Percentiles rank a stretch among this genome's conserved stretches.
Conservation (phyloP, 2,329 filamentous ascomycete species). For the Penicillium vulpinum region DNA sequence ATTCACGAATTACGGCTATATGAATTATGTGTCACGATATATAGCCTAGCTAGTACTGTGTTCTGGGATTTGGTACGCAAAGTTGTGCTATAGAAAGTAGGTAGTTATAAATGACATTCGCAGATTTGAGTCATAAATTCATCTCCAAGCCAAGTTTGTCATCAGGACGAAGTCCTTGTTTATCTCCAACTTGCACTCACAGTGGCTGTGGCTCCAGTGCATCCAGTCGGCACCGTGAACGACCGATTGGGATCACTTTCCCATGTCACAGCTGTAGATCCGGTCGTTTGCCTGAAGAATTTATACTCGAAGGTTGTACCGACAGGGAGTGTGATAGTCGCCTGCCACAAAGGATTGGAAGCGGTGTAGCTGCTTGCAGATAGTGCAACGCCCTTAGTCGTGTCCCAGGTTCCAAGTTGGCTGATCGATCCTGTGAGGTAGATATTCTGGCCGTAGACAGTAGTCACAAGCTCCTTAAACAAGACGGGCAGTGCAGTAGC, state of each 20-base stretch:
- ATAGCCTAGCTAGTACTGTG: background rate
- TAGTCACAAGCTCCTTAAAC: conserved; percentile 61
- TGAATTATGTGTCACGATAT: background rate
- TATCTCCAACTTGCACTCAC: conserved; percentile 44
- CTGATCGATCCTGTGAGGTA: conserved; percentile 63
- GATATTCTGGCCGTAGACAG: conserved; percentile 62
- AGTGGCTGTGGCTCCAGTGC: conserved; percentile 34
- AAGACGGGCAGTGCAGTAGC: conserved; percentile 57
- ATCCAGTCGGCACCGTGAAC: conserved; percentile 44
- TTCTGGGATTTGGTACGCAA: background rate
- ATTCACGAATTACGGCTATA: background rate
- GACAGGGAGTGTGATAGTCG: conserved; percentile 55
- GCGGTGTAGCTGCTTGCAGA: conserved; percentile 60
- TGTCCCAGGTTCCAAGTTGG: conserved; percentile 64
- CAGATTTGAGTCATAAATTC: no score
- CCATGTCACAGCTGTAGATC: conserved; percentile 56
- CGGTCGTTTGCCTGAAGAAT: conserved; percentile 61
- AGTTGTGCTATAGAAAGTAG: background rate
- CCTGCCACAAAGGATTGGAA: conserved; percentile 62
- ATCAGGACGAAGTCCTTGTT: background rate
- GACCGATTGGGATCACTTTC: conserved; percentile 58
- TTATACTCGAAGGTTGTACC: conserved; percentile 66
- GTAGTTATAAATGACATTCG: background rate
- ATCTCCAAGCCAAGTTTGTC: background rate
- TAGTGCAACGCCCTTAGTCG: conserved; percentile 55